These are phyloP conservation scores for Aspergillus biplanus DNA, from an alignment of 495 filamentous ascomycete genomes.

Conservation along the genomic window DNA sequence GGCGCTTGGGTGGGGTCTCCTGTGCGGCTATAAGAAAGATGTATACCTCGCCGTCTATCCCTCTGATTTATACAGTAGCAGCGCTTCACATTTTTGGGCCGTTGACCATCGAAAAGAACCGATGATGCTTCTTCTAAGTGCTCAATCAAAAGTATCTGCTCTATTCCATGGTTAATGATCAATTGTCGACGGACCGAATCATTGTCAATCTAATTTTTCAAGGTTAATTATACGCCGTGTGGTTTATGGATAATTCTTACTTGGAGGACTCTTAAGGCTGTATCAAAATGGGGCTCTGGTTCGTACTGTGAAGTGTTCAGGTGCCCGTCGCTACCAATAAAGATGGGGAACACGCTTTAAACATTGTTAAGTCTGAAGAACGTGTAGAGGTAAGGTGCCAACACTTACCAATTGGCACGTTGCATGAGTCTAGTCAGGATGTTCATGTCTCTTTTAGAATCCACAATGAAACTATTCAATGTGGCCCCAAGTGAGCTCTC, in stretches of 20 bases:
- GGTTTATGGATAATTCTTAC: conserved; percentile 35
- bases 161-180: conserved; percentile 80
- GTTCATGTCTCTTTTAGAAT: conserved; percentile 68
- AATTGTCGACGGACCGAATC: conserved; percentile 75
- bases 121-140: conserved; percentile 64
- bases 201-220: conserved; percentile 66
- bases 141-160: conserved; percentile 81
- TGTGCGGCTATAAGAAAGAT: conserved; percentile 57
- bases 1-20: conserved; percentile 59
- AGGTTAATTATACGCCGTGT: conserved; percentile 12
- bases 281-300: conserved; percentile 72
- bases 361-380: conserved; percentile 18
- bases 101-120: conserved; percentile 66
- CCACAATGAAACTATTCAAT: conserved; percentile 79
- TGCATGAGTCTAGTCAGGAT: conserved; percentile 66
- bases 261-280: conserved; percentile 75
- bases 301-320: conserved; percentile 70
- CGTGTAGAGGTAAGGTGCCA: background rate
- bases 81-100: conserved; percentile 69
- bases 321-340: conserved; percentile 62
- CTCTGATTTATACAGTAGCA: conserved; percentile 67
- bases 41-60: conserved; percentile 63
- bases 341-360: conserved; percentile 57
- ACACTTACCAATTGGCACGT: conserved; percentile 53
- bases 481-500: conserved; percentile 69